Evolutionary conservation across 371 early-diverging fungal genomes (phyloP).

Genomic region (Haplosporangium sp.): DNA sequence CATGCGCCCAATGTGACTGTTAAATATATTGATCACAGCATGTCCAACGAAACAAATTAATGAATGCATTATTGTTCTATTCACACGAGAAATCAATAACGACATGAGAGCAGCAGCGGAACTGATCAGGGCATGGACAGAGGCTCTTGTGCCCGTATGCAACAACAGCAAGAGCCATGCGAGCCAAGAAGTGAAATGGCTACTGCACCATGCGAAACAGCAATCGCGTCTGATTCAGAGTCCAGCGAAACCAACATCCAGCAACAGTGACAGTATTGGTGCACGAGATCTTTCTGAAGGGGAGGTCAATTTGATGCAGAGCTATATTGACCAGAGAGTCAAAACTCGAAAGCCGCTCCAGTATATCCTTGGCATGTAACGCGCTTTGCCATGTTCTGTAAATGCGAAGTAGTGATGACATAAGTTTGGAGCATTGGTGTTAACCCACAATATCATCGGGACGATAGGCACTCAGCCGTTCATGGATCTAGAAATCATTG

Average conservation of each 20-base stretch:
- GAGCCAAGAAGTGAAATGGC: slow-evolving; percentile 48
- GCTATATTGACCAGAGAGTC: slow-evolving; percentile 62
- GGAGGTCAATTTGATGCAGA: slow-evolving; percentile 45
- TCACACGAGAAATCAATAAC: not conserved
- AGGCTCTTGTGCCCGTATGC: slow-evolving; percentile 48
- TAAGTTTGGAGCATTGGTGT: too few species aligned
- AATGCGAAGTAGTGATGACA: not conserved
- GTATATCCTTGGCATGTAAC: slow-evolving; percentile 77
- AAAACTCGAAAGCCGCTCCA: slow-evolving; percentile 81
- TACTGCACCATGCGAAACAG: slow-evolving; percentile 33
- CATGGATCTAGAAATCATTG: slow-evolving; percentile 76
- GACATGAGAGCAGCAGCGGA: slow-evolving; percentile 18
- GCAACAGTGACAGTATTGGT: not conserved
- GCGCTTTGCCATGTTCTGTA: not conserved
- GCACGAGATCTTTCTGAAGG: slow-evolving; percentile 8
- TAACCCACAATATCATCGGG: not conserved
- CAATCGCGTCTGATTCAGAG: not conserved
- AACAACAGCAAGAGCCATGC: slow-evolving; percentile 49
- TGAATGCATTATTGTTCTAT: not conserved
- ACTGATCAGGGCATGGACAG: slow-evolving; percentile 40
- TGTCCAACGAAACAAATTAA: slow-evolving; percentile 1
- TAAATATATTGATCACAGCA: too few species aligned
- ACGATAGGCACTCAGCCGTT: slow-evolving; percentile 81
- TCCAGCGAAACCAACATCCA: not conserved
- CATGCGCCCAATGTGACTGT: too few species aligned